A percentile compares a stretch with the other conserved stretches of the same genome.
phyloP scores from a whole-genome alignment of 1,284 basidiomycete species.

The Sanghuangporus weigelae region DNA sequence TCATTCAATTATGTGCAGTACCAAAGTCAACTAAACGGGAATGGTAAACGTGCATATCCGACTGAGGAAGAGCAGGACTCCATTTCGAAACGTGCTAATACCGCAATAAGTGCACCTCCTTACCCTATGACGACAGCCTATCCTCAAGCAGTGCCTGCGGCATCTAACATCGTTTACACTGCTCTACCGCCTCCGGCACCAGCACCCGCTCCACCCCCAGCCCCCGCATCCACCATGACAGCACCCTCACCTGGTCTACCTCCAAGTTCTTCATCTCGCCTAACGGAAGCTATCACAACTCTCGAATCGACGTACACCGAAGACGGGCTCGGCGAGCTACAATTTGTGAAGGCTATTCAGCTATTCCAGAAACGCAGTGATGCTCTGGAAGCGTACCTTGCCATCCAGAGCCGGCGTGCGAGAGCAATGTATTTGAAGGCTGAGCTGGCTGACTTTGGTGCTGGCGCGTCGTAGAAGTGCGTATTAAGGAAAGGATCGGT shows the following conservation, averaged over 20 bases:
- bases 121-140: neutral
- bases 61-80: neutral
- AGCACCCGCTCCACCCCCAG: neutral
- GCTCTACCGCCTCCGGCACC: neutral
- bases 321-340: conserved; percentile 6
- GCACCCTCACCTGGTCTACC: neutral
- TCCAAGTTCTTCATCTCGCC: neutral
- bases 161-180: too few relatives aligned
- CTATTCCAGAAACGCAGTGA: conserved; percentile 9
- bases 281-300: conserved; percentile 7
- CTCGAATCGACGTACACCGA: neutral
- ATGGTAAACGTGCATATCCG: conserved; percentile 2
- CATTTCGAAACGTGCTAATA: neutral
- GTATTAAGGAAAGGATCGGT: too few relatives aligned
- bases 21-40: neutral
- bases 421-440: conserved; percentile 4
- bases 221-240: neutral
- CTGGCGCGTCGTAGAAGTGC: neutral
- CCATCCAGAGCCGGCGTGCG: conserved; percentile 6
- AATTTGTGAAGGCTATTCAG: conserved; percentile 12
- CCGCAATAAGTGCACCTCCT: neutral
- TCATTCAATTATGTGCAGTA: neutral
- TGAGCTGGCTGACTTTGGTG: conserved; percentile 8
- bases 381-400: conserved; percentile 10
- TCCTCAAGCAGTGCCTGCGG: neutral